A percentile compares a stretch with the other conserved stretches of the same genome.
These are phyloP conservation scores for Ascodesmis nigricans DNA, from an alignment of 495 filamentous ascomycete species.

Conservation along the genomic window DNA sequence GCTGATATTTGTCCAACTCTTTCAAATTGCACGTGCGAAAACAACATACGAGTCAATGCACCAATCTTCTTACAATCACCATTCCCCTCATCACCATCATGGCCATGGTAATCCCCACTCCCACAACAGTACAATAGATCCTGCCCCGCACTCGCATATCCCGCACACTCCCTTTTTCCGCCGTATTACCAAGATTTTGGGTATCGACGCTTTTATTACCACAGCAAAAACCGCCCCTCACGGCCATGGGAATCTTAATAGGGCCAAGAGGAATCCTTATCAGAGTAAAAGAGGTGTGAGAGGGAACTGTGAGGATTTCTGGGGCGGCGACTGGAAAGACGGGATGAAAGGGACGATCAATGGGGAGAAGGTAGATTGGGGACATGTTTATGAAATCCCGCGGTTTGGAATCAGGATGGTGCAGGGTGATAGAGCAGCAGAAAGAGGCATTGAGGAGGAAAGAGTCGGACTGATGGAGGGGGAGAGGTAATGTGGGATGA, in stretches of 20 bases:
- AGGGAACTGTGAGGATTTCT: conserved; percentile 88
- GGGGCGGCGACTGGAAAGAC: conserved; percentile 59
- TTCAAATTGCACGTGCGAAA: conserved; percentile 74
- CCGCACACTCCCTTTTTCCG: conserved; percentile 19
- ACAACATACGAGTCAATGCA: conserved; percentile 94
- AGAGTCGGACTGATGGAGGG: no score
- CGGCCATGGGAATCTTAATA: conserved; percentile 26
- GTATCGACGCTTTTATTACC: conserved; percentile 77
- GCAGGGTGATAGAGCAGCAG: no score
- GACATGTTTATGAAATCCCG: no score
- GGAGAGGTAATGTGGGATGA: no score
- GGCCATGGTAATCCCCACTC: conserved; percentile 28
- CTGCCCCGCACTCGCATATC: conserved; percentile 22
- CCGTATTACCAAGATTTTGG: conserved; percentile 42
- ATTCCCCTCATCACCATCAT: conserved; percentile 55
- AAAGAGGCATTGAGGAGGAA: no score
- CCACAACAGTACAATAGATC: conserved; percentile 37
- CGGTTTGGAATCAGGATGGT: no score
- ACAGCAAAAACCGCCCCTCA: conserved; percentile 45
- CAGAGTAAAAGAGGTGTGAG: conserved; percentile 47
- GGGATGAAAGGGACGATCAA: conserved; percentile 44
- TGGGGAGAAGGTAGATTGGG: no score
- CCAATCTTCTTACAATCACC: conserved; percentile 33
- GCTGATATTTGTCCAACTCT: conserved; percentile 75
- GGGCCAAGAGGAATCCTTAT: conserved; percentile 53